Evolutionary conservation across 768 basidiomycete genomes (phyloP).

Genomic region (Pleurotus salmoneostramineus): DNA sequence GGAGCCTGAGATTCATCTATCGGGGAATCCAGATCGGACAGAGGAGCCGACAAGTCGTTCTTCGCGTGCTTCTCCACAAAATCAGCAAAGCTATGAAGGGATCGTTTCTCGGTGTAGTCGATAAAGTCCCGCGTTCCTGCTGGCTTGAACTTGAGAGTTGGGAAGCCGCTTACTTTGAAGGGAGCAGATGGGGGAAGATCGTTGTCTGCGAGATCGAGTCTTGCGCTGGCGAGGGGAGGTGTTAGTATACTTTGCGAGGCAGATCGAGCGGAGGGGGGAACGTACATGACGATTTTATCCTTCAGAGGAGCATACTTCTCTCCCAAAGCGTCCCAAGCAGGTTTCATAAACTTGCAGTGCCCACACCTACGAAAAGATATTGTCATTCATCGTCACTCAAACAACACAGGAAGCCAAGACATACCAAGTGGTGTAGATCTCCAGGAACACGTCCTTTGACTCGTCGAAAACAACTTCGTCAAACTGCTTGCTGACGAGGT

Average conservation of each 20-base stretch:
- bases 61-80: constrained; percentile 82
- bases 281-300: constrained; percentile 77
- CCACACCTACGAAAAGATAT: constrained; percentile 56
- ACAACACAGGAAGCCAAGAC: constrained; percentile 19
- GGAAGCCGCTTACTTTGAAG: constrained; percentile 88
- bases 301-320: constrained; percentile 76
- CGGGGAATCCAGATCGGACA: background rate
- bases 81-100: constrained; percentile 77
- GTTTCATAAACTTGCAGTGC: constrained; percentile 96
- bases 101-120: constrained; percentile 91
- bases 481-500: constrained; percentile 85
- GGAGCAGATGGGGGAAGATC: constrained; percentile 83
- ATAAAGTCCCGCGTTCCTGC: constrained; percentile 85
- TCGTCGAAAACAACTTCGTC: constrained; percentile 85
- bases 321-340: constrained; percentile 88
- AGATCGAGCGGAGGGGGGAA: background rate
- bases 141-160: constrained; percentile 94
- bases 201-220: constrained; percentile 95
- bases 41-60: constrained; percentile 52
- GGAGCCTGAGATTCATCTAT: too few species aligned
- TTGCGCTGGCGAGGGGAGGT: constrained; percentile 55
- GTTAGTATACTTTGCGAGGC: background rate
- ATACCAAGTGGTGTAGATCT: constrained; percentile 96
- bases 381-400: too few species aligned
- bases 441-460: constrained; percentile 90